These are phyloP conservation scores for Xylaria nigripes DNA, from an alignment of 495 filamentous ascomycete species.

Conservation along the genomic window DNA sequence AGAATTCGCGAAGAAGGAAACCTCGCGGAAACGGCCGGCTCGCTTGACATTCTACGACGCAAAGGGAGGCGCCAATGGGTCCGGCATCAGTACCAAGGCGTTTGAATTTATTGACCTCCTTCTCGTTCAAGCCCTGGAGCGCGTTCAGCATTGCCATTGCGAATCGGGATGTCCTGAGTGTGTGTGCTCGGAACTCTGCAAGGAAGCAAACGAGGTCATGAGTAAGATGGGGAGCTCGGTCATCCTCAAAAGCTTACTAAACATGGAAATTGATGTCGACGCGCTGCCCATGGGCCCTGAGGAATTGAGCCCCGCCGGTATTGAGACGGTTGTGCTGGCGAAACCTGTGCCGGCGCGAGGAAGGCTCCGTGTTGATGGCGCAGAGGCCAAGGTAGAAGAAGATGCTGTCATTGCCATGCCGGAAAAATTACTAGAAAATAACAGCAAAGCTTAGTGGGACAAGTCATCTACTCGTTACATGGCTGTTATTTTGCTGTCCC, in stretches of 20 bases:
- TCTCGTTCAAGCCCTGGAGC: slow-evolving; percentile 66
- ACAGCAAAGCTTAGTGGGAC: background rate
- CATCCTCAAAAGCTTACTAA: slow-evolving; percentile 66
- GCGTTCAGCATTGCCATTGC: slow-evolving; percentile 64
- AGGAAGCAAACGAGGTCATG: slow-evolving; percentile 85
- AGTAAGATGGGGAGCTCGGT: slow-evolving; percentile 82
- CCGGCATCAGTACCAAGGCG: slow-evolving; percentile 81
- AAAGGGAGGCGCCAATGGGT: slow-evolving; percentile 75
- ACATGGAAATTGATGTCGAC: slow-evolving; percentile 67
- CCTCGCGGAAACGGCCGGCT: slow-evolving; percentile 71
- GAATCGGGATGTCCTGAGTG: slow-evolving; percentile 78
- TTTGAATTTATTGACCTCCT: slow-evolving; percentile 85
- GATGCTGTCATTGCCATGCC: background rate
- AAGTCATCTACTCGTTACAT: background rate
- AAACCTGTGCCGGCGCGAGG: slow-evolving; percentile 44
- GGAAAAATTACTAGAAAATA: background rate
- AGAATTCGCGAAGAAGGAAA: slow-evolving; percentile 60
- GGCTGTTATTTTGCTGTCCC: too few relatives aligned
- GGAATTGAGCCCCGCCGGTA: slow-evolving; percentile 54
- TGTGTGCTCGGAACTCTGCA: slow-evolving; percentile 76
- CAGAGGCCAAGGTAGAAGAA: slow-evolving; percentile 13
- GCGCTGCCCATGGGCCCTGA: slow-evolving; percentile 73
- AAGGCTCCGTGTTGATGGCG: slow-evolving; percentile 9
- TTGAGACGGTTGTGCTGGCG: slow-evolving; percentile 79
- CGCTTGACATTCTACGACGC: slow-evolving; percentile 91